A percentile compares a stretch with the other conserved stretches of the same genome.
These are phyloP conservation scores for Lantana camara DNA, from an alignment of 257 asterid species.

Conservation along the genomic window DNA sequence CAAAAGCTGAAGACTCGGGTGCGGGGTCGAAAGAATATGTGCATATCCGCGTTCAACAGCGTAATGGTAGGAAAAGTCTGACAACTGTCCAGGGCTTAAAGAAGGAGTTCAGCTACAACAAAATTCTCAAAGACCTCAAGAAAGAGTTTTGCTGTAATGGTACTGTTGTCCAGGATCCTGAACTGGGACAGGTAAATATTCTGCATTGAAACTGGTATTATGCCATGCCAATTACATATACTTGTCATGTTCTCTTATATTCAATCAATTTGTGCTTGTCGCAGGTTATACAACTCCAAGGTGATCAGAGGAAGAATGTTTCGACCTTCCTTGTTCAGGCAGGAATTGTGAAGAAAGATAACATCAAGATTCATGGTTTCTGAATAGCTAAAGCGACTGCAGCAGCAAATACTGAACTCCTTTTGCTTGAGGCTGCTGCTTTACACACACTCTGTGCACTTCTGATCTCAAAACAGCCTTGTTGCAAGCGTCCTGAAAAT, in stretches of 20 bases:
- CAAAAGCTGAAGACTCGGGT: conserved; percentile 77
- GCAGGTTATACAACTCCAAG: conserved; percentile 64
- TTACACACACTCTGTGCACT: neutral
- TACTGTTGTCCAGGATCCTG: conserved; percentile 84
- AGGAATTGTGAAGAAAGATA: conserved; percentile 81
- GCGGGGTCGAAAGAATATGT: conserved; percentile 82
- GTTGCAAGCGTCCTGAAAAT: neutral
- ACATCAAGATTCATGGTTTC: conserved; percentile 82
- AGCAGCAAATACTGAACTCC: conserved; percentile 17
- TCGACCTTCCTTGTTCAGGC: conserved; percentile 70
- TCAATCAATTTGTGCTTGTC: neutral
- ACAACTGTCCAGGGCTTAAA: conserved; percentile 85
- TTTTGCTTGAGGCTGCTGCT: conserved; percentile 29
- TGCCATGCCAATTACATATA: neutral
- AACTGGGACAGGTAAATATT: conserved; percentile 67
- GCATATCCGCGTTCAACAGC: conserved; percentile 81
- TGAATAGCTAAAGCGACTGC: conserved; percentile 32
- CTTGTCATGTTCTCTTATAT: neutral
- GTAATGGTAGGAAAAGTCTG: conserved; percentile 85
- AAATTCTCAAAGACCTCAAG: conserved; percentile 84
- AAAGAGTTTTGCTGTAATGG: conserved; percentile 92
- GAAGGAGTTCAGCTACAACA: conserved; percentile 79
- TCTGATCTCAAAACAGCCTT: neutral
- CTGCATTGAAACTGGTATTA: neutral
- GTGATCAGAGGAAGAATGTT: conserved; percentile 64